Conservation (phyloP, 2,329 filamentous ascomycete genomes). For the Colletotrichum gloeosporioides region DNA sequence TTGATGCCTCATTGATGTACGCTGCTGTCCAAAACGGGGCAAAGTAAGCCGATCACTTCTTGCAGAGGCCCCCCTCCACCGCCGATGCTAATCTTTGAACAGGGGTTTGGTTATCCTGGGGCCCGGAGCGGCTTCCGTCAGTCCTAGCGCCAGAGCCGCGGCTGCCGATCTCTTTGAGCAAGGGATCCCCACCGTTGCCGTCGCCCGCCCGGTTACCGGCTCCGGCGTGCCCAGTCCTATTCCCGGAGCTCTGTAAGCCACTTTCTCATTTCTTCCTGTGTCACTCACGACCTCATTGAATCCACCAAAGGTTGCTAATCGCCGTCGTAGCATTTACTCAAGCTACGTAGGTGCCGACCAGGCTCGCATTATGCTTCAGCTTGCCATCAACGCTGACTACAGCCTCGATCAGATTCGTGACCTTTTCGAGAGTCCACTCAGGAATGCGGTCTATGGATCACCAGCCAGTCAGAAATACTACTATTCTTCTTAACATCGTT, state of each 20-base stretch:
- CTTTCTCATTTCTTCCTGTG: not conserved
- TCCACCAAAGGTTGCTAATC: not conserved
- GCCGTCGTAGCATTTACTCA: conserved; percentile 26
- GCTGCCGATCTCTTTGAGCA: conserved; percentile 29
- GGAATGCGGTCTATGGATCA: not conserved
- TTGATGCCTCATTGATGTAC: conserved; percentile 33
- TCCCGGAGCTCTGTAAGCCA: conserved; percentile 21
- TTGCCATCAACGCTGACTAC: conserved; percentile 32
- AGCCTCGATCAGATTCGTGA: conserved; percentile 31
- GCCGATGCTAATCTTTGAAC: not conserved
- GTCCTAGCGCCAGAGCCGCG: conserved; percentile 28
- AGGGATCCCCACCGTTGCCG: conserved; percentile 33
- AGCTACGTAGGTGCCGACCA: conserved; percentile 34
- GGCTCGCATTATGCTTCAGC: conserved; percentile 35
- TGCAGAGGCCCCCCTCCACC: not conserved
- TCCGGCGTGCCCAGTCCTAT: conserved; percentile 27
- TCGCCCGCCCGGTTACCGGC: conserved; percentile 31
- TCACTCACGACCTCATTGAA: too few relatives aligned
- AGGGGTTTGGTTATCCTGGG: conserved; percentile 37
- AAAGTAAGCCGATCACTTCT: conserved; percentile 24
- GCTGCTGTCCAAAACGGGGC: conserved; percentile 35
- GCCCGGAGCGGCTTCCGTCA: conserved; percentile 33
- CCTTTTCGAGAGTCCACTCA: conserved; percentile 33
- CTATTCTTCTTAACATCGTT: not conserved
- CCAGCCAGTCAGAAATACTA: not conserved